phyloP scores from a whole-genome alignment of 2,329 filamentous ascomycete species.

The Phoma sp. region DNA sequence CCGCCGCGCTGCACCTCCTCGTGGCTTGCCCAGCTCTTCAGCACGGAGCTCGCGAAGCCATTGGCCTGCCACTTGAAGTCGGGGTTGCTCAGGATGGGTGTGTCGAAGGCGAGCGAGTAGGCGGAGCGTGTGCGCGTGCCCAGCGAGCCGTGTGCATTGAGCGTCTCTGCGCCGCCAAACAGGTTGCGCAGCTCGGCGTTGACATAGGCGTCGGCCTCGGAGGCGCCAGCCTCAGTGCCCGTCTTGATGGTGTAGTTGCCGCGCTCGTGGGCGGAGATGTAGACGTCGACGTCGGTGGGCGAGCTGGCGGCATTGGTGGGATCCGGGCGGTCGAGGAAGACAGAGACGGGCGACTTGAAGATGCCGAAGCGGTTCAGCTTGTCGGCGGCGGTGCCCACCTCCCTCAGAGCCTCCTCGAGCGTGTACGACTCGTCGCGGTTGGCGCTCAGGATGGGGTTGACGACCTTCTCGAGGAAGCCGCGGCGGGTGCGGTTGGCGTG shows the following conservation, averaged over 20 bases:
- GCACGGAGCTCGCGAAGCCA: slow-evolving; percentile 79
- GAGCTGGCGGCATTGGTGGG: slow-evolving; percentile 71
- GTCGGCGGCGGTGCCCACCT: slow-evolving; percentile 71
- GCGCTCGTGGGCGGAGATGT: slow-evolving; percentile 78
- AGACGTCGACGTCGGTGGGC: slow-evolving; percentile 80
- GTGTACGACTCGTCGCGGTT: slow-evolving; percentile 73
- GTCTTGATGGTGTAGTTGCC: slow-evolving; percentile 88
- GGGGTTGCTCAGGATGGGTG: slow-evolving; percentile 83
- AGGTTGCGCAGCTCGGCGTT: slow-evolving; percentile 89
- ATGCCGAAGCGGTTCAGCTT: slow-evolving; percentile 85
- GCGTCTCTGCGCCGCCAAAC: slow-evolving; percentile 88
- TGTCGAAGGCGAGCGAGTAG: slow-evolving; percentile 84
- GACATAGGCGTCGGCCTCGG: slow-evolving; percentile 91
- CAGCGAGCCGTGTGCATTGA: slow-evolving; percentile 84
- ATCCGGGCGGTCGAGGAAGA: slow-evolving; percentile 80
- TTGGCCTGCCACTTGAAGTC: slow-evolving; percentile 80
- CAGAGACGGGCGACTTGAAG: slow-evolving; percentile 80
- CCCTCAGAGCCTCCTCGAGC: slow-evolving; percentile 74
- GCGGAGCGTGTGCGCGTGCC: slow-evolving; percentile 91
- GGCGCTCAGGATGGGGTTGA: slow-evolving; percentile 76
- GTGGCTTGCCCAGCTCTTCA: slow-evolving; percentile 92
- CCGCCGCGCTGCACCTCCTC: slow-evolving; percentile 86
- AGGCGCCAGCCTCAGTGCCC: slow-evolving; percentile 91
- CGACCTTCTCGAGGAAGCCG: slow-evolving; percentile 80
- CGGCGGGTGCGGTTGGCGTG: slow-evolving; percentile 83